Base-by-base conservation (phyloP, 805 yeast species). In the Ogataea degrootiae region DNA sequence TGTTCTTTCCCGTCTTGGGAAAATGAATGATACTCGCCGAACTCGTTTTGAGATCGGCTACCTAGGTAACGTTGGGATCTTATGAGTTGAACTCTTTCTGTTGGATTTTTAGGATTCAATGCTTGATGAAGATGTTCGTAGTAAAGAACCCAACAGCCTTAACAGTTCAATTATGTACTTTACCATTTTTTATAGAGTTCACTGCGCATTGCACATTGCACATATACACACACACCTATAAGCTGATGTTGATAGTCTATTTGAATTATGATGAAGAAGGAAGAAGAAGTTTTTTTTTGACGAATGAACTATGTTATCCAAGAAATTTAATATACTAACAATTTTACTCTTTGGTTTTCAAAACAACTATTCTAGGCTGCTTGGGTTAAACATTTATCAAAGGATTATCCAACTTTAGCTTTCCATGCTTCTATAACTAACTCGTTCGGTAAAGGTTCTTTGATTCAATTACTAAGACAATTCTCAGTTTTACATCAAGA, bases 401-500 rank as follows among this genome's bases (percentile, higher is more conserved):
- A 87, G 60, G 86, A 82, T 46, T 88, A 80, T 65, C 99, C 99
- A 43, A 94, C 99, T 2, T 74, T 92, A 58, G 99, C 99, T 51
- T 92, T 94, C 75, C 99, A 92, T 68, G 98, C 99, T 1, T 90
- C 97, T 1, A 92, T 92, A 59, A 92, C 95, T 54, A 92, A 92
- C 68, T 91, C 99, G 1, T 92, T 92, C 65, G 99, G 99, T 72
- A 92, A 92, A 66, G 99, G 99, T 58, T 87, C 97, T 29, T 75
- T 92, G 61, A 92, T 92, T 63, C 97, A 94, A 70, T 75, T 92
- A 50, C 72, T 92, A 58, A 83, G 99, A 67, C 99, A 92, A 71
- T 94, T 91, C 61, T 86, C 97, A 4, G 77, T 88, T 34, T 73
- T 92, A 54, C 98, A 92, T 65, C 76, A 85, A 46, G 99, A 92